phyloP scores from a whole-genome alignment of 805 yeast species.

The Kodamaea neixiangensis region DNA sequence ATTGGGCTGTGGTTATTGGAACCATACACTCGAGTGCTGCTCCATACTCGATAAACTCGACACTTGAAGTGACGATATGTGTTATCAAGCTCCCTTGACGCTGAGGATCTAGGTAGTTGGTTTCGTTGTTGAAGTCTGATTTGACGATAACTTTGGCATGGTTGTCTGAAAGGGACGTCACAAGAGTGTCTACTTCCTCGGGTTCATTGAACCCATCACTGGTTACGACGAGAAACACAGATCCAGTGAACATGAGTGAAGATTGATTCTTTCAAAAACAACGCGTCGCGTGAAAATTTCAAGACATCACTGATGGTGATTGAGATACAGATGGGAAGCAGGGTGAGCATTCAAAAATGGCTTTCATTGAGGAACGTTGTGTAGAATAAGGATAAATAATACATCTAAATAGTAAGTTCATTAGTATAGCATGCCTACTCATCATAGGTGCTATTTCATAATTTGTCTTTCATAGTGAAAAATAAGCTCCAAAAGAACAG shows the following conservation, averaged over 20 bases:
- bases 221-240: constrained; percentile 22
- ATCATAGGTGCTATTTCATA: too few relatives aligned
- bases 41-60: constrained; percentile 53
- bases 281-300: constrained; percentile 8
- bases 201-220: constrained; percentile 18
- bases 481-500: too few relatives aligned
- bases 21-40: constrained; percentile 54
- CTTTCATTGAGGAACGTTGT: too few relatives aligned
- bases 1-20: constrained; percentile 63
- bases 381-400: too few relatives aligned
- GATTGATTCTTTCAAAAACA: background rate
- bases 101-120: constrained; percentile 17
- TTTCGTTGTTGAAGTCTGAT: constrained; percentile 19
- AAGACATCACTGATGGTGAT: background rate
- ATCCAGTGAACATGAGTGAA: constrained; percentile 21
- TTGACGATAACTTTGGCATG: constrained; percentile 25
- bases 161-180: constrained; percentile 19
- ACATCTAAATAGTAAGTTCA: too few relatives aligned
- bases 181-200: constrained; percentile 16
- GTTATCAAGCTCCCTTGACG: constrained; percentile 21
- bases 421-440: too few relatives aligned
- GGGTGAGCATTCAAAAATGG: too few relatives aligned
- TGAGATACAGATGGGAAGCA: too few relatives aligned
- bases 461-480: too few relatives aligned
- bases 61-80: constrained; percentile 54